Evolutionary conservation across 306 rosid genomes (phyloP).

Genomic region (Glycyrrhiza uralensis): DNA sequence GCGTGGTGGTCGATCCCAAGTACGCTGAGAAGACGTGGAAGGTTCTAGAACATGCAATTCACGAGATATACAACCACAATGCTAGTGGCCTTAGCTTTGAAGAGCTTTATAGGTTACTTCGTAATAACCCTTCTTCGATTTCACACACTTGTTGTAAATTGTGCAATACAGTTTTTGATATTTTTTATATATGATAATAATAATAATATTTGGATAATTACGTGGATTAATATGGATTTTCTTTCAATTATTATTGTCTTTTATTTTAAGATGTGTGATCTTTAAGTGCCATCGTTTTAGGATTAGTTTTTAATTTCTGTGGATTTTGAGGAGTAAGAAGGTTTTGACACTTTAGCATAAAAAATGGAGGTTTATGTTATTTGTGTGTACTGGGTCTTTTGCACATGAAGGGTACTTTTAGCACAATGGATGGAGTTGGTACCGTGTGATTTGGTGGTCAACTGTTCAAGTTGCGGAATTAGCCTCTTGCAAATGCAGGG

Average conservation of each 20-base stretch:
- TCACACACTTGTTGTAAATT: neutral
- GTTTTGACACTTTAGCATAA: neutral
- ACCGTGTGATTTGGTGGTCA: neutral
- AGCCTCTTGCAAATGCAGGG: neutral
- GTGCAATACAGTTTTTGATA: neutral
- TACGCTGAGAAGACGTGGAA: constrained; percentile 55
- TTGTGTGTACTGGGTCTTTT: neutral
- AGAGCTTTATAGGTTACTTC: constrained; percentile 48
- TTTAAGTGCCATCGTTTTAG: neutral
- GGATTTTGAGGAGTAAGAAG: neutral
- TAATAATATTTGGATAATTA: neutral
- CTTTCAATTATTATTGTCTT: neutral
- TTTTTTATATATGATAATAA: neutral
- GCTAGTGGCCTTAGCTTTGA: constrained; percentile 50
- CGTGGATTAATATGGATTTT: neutral
- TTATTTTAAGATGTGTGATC: neutral
- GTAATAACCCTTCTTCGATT: neutral
- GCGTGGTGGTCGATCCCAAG: constrained; percentile 46
- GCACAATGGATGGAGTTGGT: neutral
- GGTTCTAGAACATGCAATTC: constrained; percentile 51
- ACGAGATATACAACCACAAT: constrained; percentile 53
- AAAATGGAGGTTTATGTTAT: neutral
- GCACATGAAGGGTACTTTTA: neutral
- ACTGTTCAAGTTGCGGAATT: neutral
- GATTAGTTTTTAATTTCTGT: neutral